These are phyloP conservation scores for Leishmania braziliensis DNA, from an alignment of 208 protist genomes.

Conservation along the genomic window DNA sequence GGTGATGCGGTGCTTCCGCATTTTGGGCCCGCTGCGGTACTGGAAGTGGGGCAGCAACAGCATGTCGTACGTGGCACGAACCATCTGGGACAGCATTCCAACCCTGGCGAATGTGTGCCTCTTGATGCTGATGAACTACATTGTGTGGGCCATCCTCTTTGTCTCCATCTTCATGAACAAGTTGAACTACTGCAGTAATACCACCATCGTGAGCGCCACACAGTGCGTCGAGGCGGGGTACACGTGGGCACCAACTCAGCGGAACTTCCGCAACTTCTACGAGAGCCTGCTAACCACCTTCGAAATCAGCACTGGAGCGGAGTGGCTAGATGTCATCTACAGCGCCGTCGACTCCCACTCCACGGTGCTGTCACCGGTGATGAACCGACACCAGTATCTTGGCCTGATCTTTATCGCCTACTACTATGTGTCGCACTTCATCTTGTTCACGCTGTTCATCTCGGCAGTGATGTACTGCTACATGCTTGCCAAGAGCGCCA, in stretches of 20 bases:
- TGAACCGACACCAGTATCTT: constrained; percentile 67
- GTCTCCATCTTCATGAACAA: constrained; percentile 90
- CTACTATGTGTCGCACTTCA: constrained; percentile 89
- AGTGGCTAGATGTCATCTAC: constrained; percentile 90
- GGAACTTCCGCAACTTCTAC: constrained; percentile 92
- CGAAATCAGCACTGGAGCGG: constrained; percentile 89
- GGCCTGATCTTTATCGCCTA: constrained; percentile 91
- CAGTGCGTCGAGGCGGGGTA: constrained; percentile 38
- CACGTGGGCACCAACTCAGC: constrained; percentile 46
- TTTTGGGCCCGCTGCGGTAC: constrained; percentile 72
- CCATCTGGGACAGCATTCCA: constrained; percentile 83
- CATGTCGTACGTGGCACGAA: constrained; percentile 62
- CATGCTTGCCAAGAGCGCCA: constrained; percentile 66
- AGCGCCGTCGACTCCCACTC: constrained; percentile 75
- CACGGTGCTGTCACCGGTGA: constrained; percentile 39
- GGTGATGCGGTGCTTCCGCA: constrained; percentile 84
- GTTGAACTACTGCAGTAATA: constrained; percentile 76
- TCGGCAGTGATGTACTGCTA: constrained; percentile 91
- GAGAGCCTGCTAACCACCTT: constrained; percentile 90
- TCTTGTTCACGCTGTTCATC: constrained; percentile 92
- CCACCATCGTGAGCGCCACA: constrained; percentile 42
- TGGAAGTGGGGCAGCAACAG: constrained; percentile 55
- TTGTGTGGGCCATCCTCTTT: constrained; percentile 93
- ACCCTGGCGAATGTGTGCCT: constrained; percentile 84
- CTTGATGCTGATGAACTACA: constrained; percentile 89